Base-by-base conservation (phyloP, 805 yeast genomes). In the Myxozyma neotropica region DNA sequence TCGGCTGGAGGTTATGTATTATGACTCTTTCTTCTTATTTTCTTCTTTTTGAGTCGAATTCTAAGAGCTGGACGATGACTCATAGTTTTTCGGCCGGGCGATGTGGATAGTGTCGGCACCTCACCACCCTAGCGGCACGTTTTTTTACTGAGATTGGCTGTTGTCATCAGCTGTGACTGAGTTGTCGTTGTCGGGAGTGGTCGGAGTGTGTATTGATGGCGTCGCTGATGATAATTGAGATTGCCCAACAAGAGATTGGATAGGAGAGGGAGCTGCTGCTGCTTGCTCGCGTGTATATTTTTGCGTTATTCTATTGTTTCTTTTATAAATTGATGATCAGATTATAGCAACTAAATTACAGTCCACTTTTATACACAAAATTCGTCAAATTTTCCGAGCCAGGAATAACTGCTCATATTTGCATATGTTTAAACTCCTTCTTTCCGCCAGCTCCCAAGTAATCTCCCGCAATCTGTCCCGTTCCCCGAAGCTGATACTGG, bases 381-480 rank as follows among this genome's bases (percentile, higher is more conserved):
- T n/a, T 13, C 43, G 21, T 4, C 17, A 19, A 38, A 15, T 38
- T 38, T 38, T 38, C 10, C n/a, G 4, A n/a, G 4, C 17, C 17
- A 7, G 21, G 21, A 38, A 38, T 7, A n/a, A 19, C 17, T n/a
- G 43, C 43, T 8, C n/a, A 38, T 21, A 63, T 42, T 27, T 40
- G 17, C 29, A 66, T 68, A 70, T 93, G 98, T 47, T 84, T 81
- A 77, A 89, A 94, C 2, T 80, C 83, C 72, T 83, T 84, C 7
- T 80, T 70, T 26, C 99, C 99, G 39, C 98, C 98, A 21, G 91
- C 96, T 26, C 98, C 98, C 26, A 85, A 78, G 71, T 94, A 95
- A 69, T 90, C 97, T 50, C 90, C 86, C 1, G 88, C 98, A 57
- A 93, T 79, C 72, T 94, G 99, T 3, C 99, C 99, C 67, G 83